A percentile compares a stretch with the other conserved stretches of the same genome.
phyloP scores from a whole-genome alignment of 2,329 filamentous ascomycete genomes.

The Cordyceps militaris region DNA sequence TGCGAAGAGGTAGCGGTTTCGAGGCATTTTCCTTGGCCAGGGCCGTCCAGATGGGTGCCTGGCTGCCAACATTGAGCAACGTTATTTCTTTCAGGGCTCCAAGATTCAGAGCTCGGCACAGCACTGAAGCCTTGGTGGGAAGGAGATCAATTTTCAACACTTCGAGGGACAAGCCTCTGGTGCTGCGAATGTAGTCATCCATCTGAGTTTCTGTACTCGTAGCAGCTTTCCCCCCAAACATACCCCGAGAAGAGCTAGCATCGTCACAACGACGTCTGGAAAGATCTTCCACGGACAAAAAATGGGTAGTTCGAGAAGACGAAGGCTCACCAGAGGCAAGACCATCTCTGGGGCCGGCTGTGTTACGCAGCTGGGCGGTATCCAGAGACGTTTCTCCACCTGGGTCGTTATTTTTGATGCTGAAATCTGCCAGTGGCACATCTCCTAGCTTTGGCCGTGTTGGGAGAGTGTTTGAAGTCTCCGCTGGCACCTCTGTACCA shows the following conservation, averaged over 20 bases:
- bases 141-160: conserved; percentile 51
- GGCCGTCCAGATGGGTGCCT: conserved; percentile 52
- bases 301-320: background rate
- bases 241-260: background rate
- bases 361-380: background rate
- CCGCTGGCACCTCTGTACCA: background rate
- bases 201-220: conserved; percentile 20
- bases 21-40: conserved; percentile 47
- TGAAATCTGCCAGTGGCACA: background rate
- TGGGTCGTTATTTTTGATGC: background rate
- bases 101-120: conserved; percentile 51
- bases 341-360: background rate
- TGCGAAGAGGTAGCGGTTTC: conserved; percentile 44
- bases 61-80: conserved; percentile 56
- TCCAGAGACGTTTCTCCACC: background rate
- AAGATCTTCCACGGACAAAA: background rate
- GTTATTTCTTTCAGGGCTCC: conserved; percentile 49
- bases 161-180: conserved; percentile 50
- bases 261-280: background rate
- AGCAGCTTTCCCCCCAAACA: background rate
- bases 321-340: background rate
- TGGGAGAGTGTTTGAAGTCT: background rate
- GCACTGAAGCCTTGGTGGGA: conserved; percentile 50
- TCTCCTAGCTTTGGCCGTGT: background rate
- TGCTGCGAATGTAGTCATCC: conserved; percentile 48